These are phyloP conservation scores for Vitis hybrid DNA, from an alignment of 177 flowering plant genomes.

Conservation along the genomic window DNA sequence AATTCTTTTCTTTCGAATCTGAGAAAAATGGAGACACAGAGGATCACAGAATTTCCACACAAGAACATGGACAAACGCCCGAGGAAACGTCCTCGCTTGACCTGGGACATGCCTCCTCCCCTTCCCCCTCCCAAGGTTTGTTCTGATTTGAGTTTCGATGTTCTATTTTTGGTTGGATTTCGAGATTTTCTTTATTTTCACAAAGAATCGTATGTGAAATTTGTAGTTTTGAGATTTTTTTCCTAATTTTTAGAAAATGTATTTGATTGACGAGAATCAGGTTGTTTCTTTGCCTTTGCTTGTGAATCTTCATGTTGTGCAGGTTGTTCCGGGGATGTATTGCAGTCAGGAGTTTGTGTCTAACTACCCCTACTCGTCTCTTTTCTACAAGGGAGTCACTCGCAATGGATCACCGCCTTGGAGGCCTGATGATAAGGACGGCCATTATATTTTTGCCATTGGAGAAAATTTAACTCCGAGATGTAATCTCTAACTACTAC, in stretches of 20 bases:
- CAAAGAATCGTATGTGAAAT: too few species aligned
- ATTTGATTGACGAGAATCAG: too few species aligned
- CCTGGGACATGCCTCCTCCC: constrained; percentile 77
- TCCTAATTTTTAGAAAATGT: constrained; percentile 16
- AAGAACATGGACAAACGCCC: constrained; percentile 75
- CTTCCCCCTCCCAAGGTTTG: constrained; percentile 45
- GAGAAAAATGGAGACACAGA: constrained; percentile 64
- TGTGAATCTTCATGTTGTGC: constrained; percentile 2
- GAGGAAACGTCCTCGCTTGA: constrained; percentile 65
- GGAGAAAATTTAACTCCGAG: constrained; percentile 83
- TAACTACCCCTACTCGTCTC: constrained; percentile 44
- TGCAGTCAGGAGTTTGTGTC: constrained; percentile 62
- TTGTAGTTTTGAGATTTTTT: too few species aligned
- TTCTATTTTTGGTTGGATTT: too few species aligned
- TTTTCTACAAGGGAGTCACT: constrained; percentile 48
- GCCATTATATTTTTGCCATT: constrained; percentile 73
- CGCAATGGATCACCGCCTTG: constrained; percentile 80
- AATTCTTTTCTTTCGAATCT: neutral
- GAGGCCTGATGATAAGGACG: constrained; percentile 95
- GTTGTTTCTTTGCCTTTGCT: too few species aligned
- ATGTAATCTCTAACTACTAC: constrained; percentile 41
- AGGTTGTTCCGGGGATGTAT: constrained; percentile 58
- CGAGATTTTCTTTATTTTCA: too few species aligned
- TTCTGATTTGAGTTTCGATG: neutral
- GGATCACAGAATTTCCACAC: constrained; percentile 63